Conservation (phyloP, 2,329 filamentous ascomycete genomes). For the Domatiomyces catenatus region DNA sequence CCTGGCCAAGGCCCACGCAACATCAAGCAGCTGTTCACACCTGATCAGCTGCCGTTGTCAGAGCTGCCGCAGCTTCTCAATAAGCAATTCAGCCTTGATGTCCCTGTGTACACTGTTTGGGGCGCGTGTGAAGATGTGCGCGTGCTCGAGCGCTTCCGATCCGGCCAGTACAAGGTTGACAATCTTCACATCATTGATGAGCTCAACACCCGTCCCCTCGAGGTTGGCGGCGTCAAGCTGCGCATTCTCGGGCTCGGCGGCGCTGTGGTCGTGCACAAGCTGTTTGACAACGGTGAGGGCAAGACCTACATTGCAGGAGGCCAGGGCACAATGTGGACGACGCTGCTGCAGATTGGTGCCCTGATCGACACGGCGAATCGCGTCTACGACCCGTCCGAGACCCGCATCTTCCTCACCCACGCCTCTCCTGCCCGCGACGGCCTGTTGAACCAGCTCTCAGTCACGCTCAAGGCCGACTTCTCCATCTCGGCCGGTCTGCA, state of each 20-base stretch:
- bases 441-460: slow-evolving; percentile 91
- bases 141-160: slow-evolving; percentile 92
- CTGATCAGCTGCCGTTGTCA: slow-evolving; percentile 75
- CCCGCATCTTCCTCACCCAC: slow-evolving; percentile 89
- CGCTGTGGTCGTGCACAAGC: slow-evolving; percentile 98
- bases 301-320: slow-evolving; percentile 95
- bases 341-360: slow-evolving; percentile 92
- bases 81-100: slow-evolving; percentile 78
- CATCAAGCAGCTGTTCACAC: slow-evolving; percentile 71
- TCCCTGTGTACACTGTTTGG: slow-evolving; percentile 98
- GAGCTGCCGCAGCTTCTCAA: slow-evolving; percentile 80
- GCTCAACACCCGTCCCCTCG: slow-evolving; percentile 85
- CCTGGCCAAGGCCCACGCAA: slow-evolving; percentile 33
- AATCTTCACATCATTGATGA: slow-evolving; percentile 98
- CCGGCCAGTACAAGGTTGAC: slow-evolving; percentile 91
- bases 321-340: slow-evolving; percentile 99
- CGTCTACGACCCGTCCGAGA: slow-evolving; percentile 96
- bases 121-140: slow-evolving; percentile 96
- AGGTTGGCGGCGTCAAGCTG: slow-evolving; percentile 90
- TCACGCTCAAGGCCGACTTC: slow-evolving; percentile 94
- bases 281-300: slow-evolving; percentile 96
- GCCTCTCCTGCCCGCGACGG: slow-evolving; percentile 93
- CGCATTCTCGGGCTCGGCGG: slow-evolving; percentile 84
- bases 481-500: slow-evolving; percentile 94
- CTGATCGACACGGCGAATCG: slow-evolving; percentile 94